These are phyloP conservation scores for Hippophae gyantsensis DNA, from an alignment of 306 rosid species.

Conservation along the genomic window DNA sequence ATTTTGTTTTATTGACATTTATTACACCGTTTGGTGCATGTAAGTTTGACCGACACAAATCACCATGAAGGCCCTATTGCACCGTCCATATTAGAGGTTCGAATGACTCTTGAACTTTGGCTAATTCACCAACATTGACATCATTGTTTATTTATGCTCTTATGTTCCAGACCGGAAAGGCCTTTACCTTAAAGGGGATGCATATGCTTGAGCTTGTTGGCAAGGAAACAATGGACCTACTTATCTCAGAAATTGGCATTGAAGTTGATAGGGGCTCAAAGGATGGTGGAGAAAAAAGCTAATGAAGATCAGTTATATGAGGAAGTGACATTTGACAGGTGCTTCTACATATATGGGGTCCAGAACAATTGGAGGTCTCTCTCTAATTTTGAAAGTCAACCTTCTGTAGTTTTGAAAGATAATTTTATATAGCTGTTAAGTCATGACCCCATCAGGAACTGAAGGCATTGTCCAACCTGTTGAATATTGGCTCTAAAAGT, in stretches of 20 bases:
- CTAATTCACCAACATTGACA: conserved; percentile 12
- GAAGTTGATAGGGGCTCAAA: conserved; percentile 57
- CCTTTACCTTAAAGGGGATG: conserved; percentile 89
- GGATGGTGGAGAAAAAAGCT: conserved; percentile 31
- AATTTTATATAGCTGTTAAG: conserved; percentile 11
- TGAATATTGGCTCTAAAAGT: no score
- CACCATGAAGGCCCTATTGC: conserved; percentile 56
- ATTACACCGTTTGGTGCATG: no score
- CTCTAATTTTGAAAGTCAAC: conserved; percentile 15
- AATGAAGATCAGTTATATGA: conserved; percentile 60
- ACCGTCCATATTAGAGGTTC: conserved; percentile 82
- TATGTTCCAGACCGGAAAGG: conserved; percentile 71
- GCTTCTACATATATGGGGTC: conserved; percentile 97
- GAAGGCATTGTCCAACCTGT: conserved; percentile 82
- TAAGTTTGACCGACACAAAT: neutral
- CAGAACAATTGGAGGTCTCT: conserved; percentile 93
- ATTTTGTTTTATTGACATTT: no score
- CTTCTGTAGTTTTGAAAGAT: conserved; percentile 4
- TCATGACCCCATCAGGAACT: conserved; percentile 48
- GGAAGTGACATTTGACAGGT: conserved; percentile 90
- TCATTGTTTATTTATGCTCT: conserved; percentile 24
- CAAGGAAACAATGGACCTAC: conserved; percentile 84
- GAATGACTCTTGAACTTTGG: conserved; percentile 10
- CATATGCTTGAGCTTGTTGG: conserved; percentile 93
- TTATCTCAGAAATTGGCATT: conserved; percentile 86